phyloP scores from a whole-genome alignment of 108 stramenopile genomes.

The Halocafeteria seosinensis region DNA sequence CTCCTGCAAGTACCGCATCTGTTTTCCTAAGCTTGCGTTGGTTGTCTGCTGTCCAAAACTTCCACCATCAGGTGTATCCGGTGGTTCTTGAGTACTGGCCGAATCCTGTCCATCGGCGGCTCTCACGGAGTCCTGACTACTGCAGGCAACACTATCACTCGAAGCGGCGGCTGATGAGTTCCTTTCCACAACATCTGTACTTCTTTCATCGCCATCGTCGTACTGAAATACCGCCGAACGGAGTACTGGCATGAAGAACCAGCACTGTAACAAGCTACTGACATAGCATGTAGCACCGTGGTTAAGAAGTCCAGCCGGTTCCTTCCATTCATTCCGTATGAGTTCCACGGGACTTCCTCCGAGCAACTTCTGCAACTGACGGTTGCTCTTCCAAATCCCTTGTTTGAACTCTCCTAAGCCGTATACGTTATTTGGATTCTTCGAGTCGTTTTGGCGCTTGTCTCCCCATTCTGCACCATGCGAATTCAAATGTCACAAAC shows the following conservation, averaged over 20 bases:
- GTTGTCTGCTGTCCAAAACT: too few species aligned
- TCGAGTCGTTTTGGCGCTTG: background rate
- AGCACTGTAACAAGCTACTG: conserved; percentile 12
- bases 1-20: background rate
- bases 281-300: conserved; percentile 19
- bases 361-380: background rate
- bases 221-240: background rate
- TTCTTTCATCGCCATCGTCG: too few species aligned
- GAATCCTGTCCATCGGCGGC: background rate
- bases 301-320: background rate
- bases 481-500: too few species aligned
- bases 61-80: too few species aligned
- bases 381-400: background rate
- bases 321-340: background rate
- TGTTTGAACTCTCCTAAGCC: background rate
- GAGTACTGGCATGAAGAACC: conserved; percentile 14
- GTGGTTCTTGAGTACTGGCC: background rate
- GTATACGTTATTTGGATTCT: background rate
- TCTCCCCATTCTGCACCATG: background rate
- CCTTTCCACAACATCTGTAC: too few species aligned
- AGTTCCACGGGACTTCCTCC: background rate
- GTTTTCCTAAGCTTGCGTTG: background rate
- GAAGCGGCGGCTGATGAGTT: too few species aligned
- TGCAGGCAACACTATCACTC: too few species aligned
- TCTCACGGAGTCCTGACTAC: too few species aligned